Base-by-base conservation (phyloP, 768 basidiomycete genomes). In the Suillus clintonianus region DNA sequence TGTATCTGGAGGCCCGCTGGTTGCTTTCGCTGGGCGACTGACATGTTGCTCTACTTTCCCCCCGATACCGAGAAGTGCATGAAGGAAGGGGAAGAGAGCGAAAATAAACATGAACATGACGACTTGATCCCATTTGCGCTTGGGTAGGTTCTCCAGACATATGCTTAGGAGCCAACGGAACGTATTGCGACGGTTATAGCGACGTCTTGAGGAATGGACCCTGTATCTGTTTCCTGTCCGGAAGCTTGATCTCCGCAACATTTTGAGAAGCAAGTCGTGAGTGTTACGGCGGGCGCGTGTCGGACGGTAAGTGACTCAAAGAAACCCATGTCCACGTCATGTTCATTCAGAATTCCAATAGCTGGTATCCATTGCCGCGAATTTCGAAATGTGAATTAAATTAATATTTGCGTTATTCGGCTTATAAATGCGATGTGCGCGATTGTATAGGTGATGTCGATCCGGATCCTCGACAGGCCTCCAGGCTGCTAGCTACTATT, bases 41-140 rank as follows among this genome's bases (percentile, higher is more conserved):
- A 45, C 61, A 24, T 65, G 39, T 58, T 63, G 57, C 24, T 48
- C 50, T 3, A 10, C 19, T 32, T 53, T 37, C 34, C n/a, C 11
- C 8, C 66, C 66, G 22, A 75, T 64, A 48, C 75, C 73, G 30
- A 72, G 39, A 37, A 74, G 42, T 60, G 75, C 71, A 27, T 54
- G 70, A 56, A 75, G 47, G 64, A 74, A 76, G 59, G 34, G 41
- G 39, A 75, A 59, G 43, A 71, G 50, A 50, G 67, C 71, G 42
- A 64, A 75, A 48, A 24, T 59, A 66, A 74, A 76, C 64, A 68
- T 43, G 62, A 67, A 15, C 34, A 73, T 43, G 60, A 75, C 48
- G 61, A 69, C 43, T 42, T 62, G 67, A n/a, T 73, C 71, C 70
- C 70, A 70, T 36, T 54, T 59, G 9, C 48, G 56, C 51, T 63